phyloP scores from a whole-genome alignment of 1,284 basidiomycete species.

The Fomitiporia mediterranea region DNA sequence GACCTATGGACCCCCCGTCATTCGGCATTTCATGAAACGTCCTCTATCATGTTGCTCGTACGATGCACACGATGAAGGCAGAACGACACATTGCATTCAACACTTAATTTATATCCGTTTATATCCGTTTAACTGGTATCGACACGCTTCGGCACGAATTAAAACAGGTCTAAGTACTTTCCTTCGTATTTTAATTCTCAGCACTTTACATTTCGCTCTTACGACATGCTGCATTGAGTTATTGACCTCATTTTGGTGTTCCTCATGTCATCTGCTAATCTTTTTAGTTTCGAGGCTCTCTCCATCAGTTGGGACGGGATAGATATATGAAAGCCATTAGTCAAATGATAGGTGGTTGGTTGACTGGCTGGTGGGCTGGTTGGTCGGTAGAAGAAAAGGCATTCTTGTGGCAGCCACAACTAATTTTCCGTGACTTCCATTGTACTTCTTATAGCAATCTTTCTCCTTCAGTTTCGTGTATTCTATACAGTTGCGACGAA shows the following conservation, averaged over 20 bases:
- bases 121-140: no score
- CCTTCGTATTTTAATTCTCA: not conserved
- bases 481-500: no score
- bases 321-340: no score
- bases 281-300: constrained; percentile 11
- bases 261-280: constrained; percentile 9
- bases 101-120: constrained; percentile 10
- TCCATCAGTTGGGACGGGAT: not conserved
- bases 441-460: no score
- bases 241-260: not conserved
- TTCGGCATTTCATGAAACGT: not conserved
- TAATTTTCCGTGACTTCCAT: no score
- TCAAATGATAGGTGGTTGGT: no score
- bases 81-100: not conserved
- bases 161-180: constrained; percentile 21
- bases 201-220: not conserved
- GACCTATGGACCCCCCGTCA: not conserved
- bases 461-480: no score
- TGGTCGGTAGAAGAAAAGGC: no score
- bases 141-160: not conserved
- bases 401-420: no score
- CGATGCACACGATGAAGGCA: not conserved
- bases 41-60: not conserved
- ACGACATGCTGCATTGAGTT: not conserved
- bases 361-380: no score